phyloP scores from a whole-genome alignment of 2,329 filamentous ascomycete species.

The Cercospora zeina region DNA sequence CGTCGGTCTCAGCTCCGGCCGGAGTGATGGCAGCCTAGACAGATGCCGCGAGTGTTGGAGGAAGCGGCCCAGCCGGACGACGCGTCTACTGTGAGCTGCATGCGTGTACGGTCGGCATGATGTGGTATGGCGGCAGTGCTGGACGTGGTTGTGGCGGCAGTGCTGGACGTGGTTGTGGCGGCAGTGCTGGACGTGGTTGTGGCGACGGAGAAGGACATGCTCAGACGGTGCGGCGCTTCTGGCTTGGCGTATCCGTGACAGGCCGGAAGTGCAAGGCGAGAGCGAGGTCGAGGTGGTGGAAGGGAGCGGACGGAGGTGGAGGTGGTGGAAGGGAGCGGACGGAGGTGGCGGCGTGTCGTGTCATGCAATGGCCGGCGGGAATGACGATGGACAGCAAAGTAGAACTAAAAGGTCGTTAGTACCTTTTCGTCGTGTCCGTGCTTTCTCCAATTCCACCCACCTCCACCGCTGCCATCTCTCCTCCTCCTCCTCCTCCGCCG shows the following conservation, averaged over 20 bases:
- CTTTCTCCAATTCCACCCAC: no score
- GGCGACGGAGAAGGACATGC: no score
- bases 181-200: no score
- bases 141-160: no score
- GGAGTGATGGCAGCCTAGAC: not conserved
- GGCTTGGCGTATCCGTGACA: not conserved
- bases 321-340: not conserved
- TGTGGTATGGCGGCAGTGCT: no score
- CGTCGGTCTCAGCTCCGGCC: not conserved
- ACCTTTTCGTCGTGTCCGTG: no score
- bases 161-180: no score
- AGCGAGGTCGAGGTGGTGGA: no score
- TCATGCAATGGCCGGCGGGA: not conserved
- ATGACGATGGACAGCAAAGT: not conserved
- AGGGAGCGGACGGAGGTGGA: not conserved
- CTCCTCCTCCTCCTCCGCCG: not conserved
- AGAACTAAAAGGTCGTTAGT: no score
- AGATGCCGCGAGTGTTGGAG: not conserved
- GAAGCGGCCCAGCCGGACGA: not conserved
- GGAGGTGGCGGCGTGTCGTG: not conserved
- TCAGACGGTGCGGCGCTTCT: not conserved
- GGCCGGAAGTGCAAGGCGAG: no score
- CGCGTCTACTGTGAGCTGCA: not conserved
- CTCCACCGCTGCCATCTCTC: no score
- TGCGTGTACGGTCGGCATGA: no score